Evolutionary conservation across 495 filamentous ascomycete species (phyloP), one percentile per base, ranked within the genome.

Genomic region (Terfezia boudieri): DNA sequence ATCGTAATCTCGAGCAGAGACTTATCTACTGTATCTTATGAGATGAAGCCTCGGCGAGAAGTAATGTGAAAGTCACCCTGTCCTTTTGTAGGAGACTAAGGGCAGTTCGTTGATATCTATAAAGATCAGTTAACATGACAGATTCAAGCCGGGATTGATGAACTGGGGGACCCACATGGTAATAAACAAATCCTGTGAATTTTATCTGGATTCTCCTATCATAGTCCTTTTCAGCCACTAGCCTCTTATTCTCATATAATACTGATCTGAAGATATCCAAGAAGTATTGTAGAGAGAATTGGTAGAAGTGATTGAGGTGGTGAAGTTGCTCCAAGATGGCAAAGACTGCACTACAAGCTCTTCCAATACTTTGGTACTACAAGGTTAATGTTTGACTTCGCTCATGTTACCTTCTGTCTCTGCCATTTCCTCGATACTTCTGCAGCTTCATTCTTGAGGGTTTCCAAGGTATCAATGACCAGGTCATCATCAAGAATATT

Each of bases 401-500:
- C 78, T 79, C 92, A 96, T 96, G 60, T 96, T 90, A 54, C 90
- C 90, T 67, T 94, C 87, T 5, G 92, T 96, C 64, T 94, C 84
- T 48, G 78, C 76, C 77, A 94, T 77, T 99, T 99, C 66, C 74
- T 74, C 2, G 89, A 92, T 60, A 99, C 95, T 56, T 94, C 89
- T 6, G 79, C 87, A 50, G 90, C 89, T 68, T 99, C 90, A 60
- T 82, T 92, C 76, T 99, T 99, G 55, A 99, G 74, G 10, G 87
- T 95, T 70, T 99, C 90, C 4, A 99, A 80, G 2, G 90, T 96
- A 67, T 96, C 85, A 62, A 99, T 94, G 60, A 99, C 89, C 56
- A 86, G 81, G 67, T 99, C 90, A 63, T 99, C 90, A 64, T 99
- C 90, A 23, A 99, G 79, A 60, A 99, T 96, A 60, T 99, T 99